phyloP scores from a whole-genome alignment of 75 land plant genomes.

The Chamaecyparis obtusa region DNA sequence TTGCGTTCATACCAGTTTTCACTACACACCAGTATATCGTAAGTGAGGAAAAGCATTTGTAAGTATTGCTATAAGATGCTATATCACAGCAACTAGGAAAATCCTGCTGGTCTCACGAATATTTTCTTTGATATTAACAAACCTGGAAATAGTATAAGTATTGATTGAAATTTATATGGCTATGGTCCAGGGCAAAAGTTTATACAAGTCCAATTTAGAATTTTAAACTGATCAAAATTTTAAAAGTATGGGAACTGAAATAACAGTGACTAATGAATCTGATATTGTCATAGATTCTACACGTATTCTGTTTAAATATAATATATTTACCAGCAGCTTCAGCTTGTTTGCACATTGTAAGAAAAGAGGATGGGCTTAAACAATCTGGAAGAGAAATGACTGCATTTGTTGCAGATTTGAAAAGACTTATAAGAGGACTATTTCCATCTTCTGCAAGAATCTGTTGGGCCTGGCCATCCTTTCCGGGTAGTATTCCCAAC shows the following conservation, averaged over 20 bases:
- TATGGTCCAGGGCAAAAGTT: neutral
- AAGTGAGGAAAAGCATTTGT: neutral
- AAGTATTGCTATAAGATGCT: neutral
- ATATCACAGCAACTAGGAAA: neutral
- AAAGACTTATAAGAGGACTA: constrained; percentile 71
- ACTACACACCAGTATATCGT: neutral
- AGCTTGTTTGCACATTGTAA: constrained; percentile 83
- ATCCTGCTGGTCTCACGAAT: neutral
- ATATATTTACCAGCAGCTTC: constrained; percentile 85
- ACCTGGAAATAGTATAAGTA: neutral
- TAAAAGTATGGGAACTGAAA: neutral
- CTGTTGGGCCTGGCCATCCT: constrained; percentile 71
- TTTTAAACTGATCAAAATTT: neutral
- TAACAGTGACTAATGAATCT: neutral
- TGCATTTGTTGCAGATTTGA: constrained; percentile 63
- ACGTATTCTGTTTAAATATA: neutral
- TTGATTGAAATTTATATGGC: neutral
- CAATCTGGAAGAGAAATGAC: constrained; percentile 47
- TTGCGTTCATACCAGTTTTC: neutral
- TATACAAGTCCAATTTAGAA: neutral
- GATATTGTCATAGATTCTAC: neutral
- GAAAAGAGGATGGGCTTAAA: constrained; percentile 50
- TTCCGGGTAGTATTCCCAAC: constrained; percentile 85
- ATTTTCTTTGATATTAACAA: neutral
- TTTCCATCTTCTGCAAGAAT: constrained; percentile 40